Conservation (phyloP, 768 basidiomycete genomes). For the Bullera alba region DNA sequence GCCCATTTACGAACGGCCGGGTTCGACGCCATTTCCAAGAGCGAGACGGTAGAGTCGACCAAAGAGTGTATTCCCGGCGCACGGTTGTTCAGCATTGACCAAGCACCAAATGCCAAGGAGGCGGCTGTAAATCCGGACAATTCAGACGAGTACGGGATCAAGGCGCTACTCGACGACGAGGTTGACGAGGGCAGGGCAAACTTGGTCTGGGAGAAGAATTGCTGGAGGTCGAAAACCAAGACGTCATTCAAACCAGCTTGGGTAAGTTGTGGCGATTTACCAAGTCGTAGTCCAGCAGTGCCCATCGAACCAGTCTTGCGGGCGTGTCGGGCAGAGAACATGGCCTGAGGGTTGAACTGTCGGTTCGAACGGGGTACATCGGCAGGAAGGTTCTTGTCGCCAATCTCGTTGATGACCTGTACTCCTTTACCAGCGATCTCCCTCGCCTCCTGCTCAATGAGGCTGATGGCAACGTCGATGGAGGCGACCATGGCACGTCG, state of each 20-base stretch:
- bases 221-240: conserved; percentile 70
- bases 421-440: conserved; percentile 61
- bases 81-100: conserved; percentile 84
- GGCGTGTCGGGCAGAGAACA: conserved; percentile 68
- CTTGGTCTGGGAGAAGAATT: conserved; percentile 57
- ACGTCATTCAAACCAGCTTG: conserved; percentile 77
- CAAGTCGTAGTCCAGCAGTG: conserved; percentile 75
- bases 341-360: conserved; percentile 93
- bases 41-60: conserved; percentile 67
- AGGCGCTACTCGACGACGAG: conserved; percentile 29
- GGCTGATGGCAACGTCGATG: conserved; percentile 67
- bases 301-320: conserved; percentile 55
- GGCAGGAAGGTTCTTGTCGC: conserved; percentile 62
- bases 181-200: conserved; percentile 50
- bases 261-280: conserved; percentile 67
- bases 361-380: conserved; percentile 73
- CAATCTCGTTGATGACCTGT: conserved; percentile 59
- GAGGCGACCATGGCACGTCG: conserved; percentile 67
- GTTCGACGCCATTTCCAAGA: conserved; percentile 72
- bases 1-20: conserved; percentile 71
- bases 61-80: conserved; percentile 66
- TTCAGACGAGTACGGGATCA: conserved; percentile 52
- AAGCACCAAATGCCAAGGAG: conserved; percentile 59
- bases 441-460: conserved; percentile 79
- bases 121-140: conserved; percentile 51